Evolutionary conservation across 306 rosid species (phyloP), one percentile per base, ranked within the genome.

Genomic region (Inga oerstediana): DNA sequence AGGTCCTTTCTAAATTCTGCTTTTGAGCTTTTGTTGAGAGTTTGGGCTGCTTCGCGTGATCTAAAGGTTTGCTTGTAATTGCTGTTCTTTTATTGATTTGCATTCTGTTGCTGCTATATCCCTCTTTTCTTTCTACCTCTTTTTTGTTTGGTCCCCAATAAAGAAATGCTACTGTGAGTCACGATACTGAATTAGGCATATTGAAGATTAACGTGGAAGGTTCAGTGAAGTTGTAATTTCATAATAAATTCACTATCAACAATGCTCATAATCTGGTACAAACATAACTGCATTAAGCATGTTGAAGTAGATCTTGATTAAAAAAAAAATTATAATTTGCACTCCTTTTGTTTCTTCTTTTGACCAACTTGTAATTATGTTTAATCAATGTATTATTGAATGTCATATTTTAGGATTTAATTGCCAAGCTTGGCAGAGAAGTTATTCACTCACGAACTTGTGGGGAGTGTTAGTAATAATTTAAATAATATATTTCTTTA

Each of bases 1-100:
- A 95, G 98, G 98, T 95, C 99, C 74, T 95, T 89, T 89, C 90
- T 95, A 70, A 93, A 95, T 93, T 95, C 98, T 77, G 97, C 92
- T 81, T 95, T 95, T 81, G 99, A 93, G 87, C 98, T 95, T 85
- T 89, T 95, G 87, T 85, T 93, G 88, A 92, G 89, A 89, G 98
- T 93, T 72, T 95, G 99, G 99, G 98, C 93, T 79, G 89, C 91
- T 87, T 93, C 99, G 3, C 90, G 99, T 80, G 99, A 95, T 87
- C 80, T 91, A 82, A 95, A 93, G 98, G 98, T 95, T 82, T 77
- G 87, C 66, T 75, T 80, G 43, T 74, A 64, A 12, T 79, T 70
- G 70, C 11, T 74, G 69, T 66, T 75, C 8, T 59, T 74, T 80
- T 75, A 54, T 62, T 61, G 45, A 32, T 22, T 35, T 54, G 72